phyloP scores from a whole-genome alignment of 768 basidiomycete genomes.

The Epithele typhae region DNA sequence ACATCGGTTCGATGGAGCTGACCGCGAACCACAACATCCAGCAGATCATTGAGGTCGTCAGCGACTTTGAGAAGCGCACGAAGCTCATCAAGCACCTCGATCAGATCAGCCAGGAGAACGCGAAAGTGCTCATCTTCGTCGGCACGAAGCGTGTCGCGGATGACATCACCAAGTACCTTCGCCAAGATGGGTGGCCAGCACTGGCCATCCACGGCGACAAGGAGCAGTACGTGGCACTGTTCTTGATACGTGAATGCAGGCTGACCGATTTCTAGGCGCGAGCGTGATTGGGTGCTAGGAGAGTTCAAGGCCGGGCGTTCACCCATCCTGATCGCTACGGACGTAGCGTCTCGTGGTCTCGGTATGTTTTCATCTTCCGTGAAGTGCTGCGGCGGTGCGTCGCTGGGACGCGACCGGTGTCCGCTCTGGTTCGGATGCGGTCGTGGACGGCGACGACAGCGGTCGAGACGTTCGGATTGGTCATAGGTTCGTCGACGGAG shows the following conservation, averaged over 20 bases:
- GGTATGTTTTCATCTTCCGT: conserved; percentile 70
- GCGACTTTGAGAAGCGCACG: conserved; percentile 94
- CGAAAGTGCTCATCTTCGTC: conserved; percentile 98
- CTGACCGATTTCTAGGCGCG: conserved; percentile 52
- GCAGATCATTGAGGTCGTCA: conserved; percentile 94
- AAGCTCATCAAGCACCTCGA: conserved; percentile 97
- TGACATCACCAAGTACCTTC: conserved; percentile 95
- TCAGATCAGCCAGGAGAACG: conserved; percentile 93
- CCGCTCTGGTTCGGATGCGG: conserved; percentile 10
- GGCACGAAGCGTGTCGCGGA: conserved; percentile 97
- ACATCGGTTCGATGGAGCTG: conserved; percentile 97
- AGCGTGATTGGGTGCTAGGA: conserved; percentile 98
- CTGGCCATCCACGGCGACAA: conserved; percentile 99
- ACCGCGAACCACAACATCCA: conserved; percentile 98
- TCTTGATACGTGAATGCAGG: not conserved
- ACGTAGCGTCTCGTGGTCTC: conserved; percentile 98
- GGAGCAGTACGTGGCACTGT: conserved; percentile 71
- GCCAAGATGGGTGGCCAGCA: conserved; percentile 99
- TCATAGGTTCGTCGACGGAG: conserved; percentile 32
- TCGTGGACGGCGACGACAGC: conserved; percentile 8
- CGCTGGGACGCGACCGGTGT: conserved; percentile 29
- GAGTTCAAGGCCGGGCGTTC: conserved; percentile 99
- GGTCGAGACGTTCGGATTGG: conserved; percentile 25
- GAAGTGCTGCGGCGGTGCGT: conserved; percentile 42
- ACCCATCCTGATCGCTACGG: conserved; percentile 97